A percentile compares a stretch with the other conserved stretches of the same genome.
Evolutionary conservation across 2,329 filamentous ascomycete genomes (phyloP).

Genomic region (Eutypa lata): DNA sequence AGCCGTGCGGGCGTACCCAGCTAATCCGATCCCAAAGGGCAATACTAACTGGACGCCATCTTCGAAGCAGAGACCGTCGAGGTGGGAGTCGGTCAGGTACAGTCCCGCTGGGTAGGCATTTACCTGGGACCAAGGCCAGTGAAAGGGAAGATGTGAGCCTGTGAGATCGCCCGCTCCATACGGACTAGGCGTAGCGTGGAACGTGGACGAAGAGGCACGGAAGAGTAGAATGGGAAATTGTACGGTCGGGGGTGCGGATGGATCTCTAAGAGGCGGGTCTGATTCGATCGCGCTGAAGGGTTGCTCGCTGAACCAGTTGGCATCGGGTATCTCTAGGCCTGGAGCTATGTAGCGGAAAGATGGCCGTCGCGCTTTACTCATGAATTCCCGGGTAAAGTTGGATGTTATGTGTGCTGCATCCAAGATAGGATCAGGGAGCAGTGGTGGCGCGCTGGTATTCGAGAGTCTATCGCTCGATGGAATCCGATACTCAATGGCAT

Average conservation of each 20-base stretch:
- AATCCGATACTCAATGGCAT: conserved; percentile 2
- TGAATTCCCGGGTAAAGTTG: neutral
- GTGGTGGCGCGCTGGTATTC: neutral
- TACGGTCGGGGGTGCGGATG: neutral
- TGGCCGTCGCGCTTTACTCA: neutral
- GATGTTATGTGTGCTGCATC: neutral
- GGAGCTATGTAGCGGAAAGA: neutral
- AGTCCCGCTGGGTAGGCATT: neutral
- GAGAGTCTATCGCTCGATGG: too few species aligned
- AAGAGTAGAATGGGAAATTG: conserved; percentile 1
- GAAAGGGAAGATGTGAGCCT: neutral
- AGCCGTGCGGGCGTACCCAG: neutral
- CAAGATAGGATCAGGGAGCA: neutral
- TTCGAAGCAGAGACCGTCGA: neutral
- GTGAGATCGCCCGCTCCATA: too few species aligned
- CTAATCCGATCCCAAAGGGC: neutral
- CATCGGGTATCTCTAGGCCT: neutral
- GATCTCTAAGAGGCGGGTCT: neutral
- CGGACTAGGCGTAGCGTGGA: too few species aligned
- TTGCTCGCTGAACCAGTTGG: neutral
- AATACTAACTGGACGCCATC: conserved; percentile 1
- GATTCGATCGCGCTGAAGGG: neutral
- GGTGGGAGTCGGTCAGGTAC: neutral
- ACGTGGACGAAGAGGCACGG: neutral
- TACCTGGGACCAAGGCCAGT: neutral